Percentiles rank a stretch among this genome's conserved stretches.
Conservation (phyloP, 1,139 yeast species). For the Meyerozyma guilliermondii region DNA sequence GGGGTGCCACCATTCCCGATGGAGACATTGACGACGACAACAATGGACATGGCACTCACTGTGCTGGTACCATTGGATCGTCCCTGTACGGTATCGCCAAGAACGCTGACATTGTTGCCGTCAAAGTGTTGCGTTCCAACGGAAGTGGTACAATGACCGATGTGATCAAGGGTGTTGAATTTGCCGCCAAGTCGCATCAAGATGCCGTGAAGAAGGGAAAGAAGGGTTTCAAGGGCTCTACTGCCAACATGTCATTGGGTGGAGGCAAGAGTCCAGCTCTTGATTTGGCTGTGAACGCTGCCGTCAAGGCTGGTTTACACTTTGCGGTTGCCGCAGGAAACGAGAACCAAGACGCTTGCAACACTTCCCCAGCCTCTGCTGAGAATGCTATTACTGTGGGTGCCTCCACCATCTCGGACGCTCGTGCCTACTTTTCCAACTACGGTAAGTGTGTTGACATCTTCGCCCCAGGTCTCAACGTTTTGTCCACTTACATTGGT, state of each 20-base stretch:
- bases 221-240: constrained; percentile 75
- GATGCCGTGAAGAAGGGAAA: constrained; percentile 50
- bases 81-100: constrained; percentile 75
- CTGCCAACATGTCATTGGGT: constrained; percentile 88
- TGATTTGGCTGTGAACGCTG: constrained; percentile 80
- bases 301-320: constrained; percentile 73
- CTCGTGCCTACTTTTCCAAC: constrained; percentile 77
- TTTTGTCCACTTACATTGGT: constrained; percentile 82
- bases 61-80: constrained; percentile 83
- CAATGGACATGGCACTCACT: constrained; percentile 92
- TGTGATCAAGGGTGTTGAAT: constrained; percentile 77
- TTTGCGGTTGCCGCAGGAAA: constrained; percentile 91
- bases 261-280: constrained; percentile 82
- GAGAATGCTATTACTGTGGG: constrained; percentile 76
- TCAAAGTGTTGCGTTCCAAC: constrained; percentile 69
- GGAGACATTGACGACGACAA: constrained; percentile 85
- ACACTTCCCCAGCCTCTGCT: constrained; percentile 78
- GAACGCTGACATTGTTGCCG: constrained; percentile 68
- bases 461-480: constrained; percentile 80
- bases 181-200: constrained; percentile 62
- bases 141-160: constrained; percentile 82
- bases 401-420: constrained; percentile 71
- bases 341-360: constrained; percentile 80
- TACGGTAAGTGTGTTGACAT: constrained; percentile 83
- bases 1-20: constrained; percentile 89